Base-by-base conservation (phyloP, 441 rosid genomes). In the Erysimum cheiri region DNA sequence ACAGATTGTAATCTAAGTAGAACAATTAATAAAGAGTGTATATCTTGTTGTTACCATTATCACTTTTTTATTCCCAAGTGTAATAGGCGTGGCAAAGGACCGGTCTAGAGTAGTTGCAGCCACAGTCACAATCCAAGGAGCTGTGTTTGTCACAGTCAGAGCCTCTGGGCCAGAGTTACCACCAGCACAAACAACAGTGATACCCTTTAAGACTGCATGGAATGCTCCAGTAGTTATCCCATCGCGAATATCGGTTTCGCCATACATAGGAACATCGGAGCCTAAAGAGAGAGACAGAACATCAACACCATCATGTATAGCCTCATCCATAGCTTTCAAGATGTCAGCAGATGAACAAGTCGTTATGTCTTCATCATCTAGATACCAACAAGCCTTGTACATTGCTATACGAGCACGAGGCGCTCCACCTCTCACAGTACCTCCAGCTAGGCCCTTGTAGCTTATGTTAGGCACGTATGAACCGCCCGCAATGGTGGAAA, bases 301-400 rank as follows among this genome's bases (percentile, higher is more conserved):
- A 57, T 86, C 80, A 22, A 85, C 85, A 17, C 87, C 85, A 32
- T 85, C 90, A 49, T 80, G 78, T 6, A 85, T 75, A 13, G 90
- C 90, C 56, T 79, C 87, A 52, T 90, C 97, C 69, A 88, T 76
- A n/a, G 92, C 97, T 72, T 82, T 82, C 55, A 90, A 72, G 29
- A 87, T 77, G 58, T 88, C 94, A 53, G 88, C 87, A 0, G 82
- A 70, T 4, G 86, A 63, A 46, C 91, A 85, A 41, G 60, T 75
- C 69, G 32, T 77, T 81, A 0, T 57, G 8, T 22, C 82, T 36
- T 33, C 4, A 9, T 44, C 35, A 19, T 64, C 80, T 28, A 81
- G 54, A 46, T 83, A 75, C 92, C 89, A 87, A 75, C 94, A 88
- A 46, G 82, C 89, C 78, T 88, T 90, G 78, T 88, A 90, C 9